Evolutionary conservation across 257 asterid species (phyloP), one percentile per base, ranked within the genome.

Genomic region (Penstemon eatonii): DNA sequence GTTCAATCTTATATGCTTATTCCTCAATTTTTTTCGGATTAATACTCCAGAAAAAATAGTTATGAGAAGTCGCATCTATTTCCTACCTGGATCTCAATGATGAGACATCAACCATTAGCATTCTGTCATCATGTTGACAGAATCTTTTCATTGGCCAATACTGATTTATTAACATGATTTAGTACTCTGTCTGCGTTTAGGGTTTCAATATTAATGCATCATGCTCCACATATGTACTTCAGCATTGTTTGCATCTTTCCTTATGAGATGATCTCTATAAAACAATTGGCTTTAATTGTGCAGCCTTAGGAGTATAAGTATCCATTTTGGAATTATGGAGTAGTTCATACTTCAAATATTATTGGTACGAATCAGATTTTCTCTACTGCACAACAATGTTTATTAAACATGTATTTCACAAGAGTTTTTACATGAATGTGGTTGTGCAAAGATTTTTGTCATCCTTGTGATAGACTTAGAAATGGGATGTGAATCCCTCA

Each of bases 1-100:
- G 51, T 58, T 43, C 41, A 45, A 13, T 60, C 45, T 15, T 65
- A 67, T 42, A 63, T 18, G 19, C 13, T 18, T 64, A 40, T 40
- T 51, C 63, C 37, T 13, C 43, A 66, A 13, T n/a, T 54, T 47
- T 64, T 40, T 12, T 2, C 41, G 51, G 66, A 18, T 18, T 39
- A 15, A 13, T 8, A 58, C 47, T 36, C 5, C 25, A 15, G 18
- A 15, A 15, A 15, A 15, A 15, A 15, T 15, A 15, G 18, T 15
- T 15, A 15, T 36, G 13, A 37, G 38, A 6, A 39, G 15, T 9
- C 19, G 42, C 59, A 9, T 49, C 36, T 37, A n/a, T 47, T 57
- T 10, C 41, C 62, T 8, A 52, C 15, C 33, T 15, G 33, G 9
- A 58, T 45, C 59, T 25, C 41, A 36, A 52, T 8, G n/a, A 13